Base-by-base conservation (phyloP, 2,329 filamentous ascomycete genomes). In the Sporothrix euskadiensis region DNA sequence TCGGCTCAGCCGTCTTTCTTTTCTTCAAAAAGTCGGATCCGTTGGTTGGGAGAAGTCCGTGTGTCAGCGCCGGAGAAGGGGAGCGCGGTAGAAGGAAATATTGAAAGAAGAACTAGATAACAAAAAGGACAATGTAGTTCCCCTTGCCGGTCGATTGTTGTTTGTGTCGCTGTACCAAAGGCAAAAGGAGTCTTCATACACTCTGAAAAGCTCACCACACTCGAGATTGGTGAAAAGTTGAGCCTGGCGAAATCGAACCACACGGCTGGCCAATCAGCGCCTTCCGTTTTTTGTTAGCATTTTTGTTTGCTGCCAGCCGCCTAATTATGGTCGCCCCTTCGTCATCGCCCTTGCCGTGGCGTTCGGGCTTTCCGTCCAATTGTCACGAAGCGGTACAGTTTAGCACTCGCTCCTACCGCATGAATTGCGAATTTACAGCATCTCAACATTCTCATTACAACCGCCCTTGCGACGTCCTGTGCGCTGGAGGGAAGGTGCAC, bases 271-370 rank as follows among this genome's bases (percentile, higher is more conserved):
- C 68, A 70, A 70, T 70, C 68, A 70, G 52, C 22, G 35, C 35
- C 32, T 14, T 22, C 35, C 16, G 52, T 59, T 56, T 56, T 54
- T 26, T 30, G 22, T 30, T 56, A 56, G 52, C 52, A 30, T n/a
- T 30, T 70, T 8, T 54, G 19, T 54, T 68, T 35, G 61, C 44
- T n/a, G 1, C 22, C 22, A 32, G 41, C 26, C 26, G 26, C 26
- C 26, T 26, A 26, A 26, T 26, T 26, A 26, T 26, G 26, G 26
- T 26, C 19, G 35, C 32, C 47, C 68, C 68, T 70, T 57, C 52
- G 68, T 70, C 68, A 70, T 70, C 68, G 68, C 66, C 66, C 66
- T 52, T 69, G 66, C 47, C 66, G 47, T 54, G 44, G 66, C 44
- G 19, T 35, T 59, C 66, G 66, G 47, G 47, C 44, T 35, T n/a